These are phyloP conservation scores for Madurella fahalii DNA, from an alignment of 2,329 filamentous ascomycete species.

Conservation along the genomic window DNA sequence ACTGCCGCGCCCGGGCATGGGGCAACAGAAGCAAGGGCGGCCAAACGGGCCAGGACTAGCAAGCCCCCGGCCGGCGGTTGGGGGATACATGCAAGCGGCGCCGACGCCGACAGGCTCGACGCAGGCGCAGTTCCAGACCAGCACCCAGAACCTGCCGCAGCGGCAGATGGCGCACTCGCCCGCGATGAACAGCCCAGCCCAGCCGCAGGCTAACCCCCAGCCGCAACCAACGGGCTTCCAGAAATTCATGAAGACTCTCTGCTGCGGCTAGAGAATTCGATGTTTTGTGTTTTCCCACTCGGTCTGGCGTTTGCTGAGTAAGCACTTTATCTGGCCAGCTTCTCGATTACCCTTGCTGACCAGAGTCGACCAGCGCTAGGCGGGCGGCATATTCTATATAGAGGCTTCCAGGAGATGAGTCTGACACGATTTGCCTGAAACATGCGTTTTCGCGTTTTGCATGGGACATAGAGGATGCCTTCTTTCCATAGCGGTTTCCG, in stretches of 20 bases:
- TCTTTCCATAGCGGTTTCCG: conserved; percentile 24
- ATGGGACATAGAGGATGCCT: conserved; percentile 28
- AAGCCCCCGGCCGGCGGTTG: conserved; percentile 61
- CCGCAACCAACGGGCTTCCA: conserved; percentile 76
- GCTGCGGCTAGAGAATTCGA: conserved; percentile 64
- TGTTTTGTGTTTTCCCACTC: conserved; percentile 1
- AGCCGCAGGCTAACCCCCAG: conserved; percentile 50
- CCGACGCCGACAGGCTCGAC: conserved; percentile 81
- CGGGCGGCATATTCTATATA: conserved; percentile 21
- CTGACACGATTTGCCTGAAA: conserved; percentile 25
- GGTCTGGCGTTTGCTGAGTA: conserved; percentile 16
- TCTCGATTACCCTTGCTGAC: background rate
- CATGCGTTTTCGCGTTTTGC: conserved; percentile 24
- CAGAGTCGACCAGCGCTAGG: background rate
- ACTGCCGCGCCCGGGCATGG: conserved; percentile 67
- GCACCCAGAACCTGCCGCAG: conserved; percentile 77
- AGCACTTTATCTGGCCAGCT: background rate
- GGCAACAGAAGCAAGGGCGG: conserved; percentile 63
- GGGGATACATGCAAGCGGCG: conserved; percentile 69
- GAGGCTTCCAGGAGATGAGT: conserved; percentile 21
- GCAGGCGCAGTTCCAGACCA: conserved; percentile 95
- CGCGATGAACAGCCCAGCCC: conserved; percentile 33
- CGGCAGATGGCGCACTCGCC: conserved; percentile 56
- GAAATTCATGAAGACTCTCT: conserved; percentile 88
- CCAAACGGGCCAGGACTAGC: conserved; percentile 72